Evolutionary conservation across 805 yeast species (phyloP), one percentile per base, ranked within the genome.

Genomic region (Saturnispora galanensis): DNA sequence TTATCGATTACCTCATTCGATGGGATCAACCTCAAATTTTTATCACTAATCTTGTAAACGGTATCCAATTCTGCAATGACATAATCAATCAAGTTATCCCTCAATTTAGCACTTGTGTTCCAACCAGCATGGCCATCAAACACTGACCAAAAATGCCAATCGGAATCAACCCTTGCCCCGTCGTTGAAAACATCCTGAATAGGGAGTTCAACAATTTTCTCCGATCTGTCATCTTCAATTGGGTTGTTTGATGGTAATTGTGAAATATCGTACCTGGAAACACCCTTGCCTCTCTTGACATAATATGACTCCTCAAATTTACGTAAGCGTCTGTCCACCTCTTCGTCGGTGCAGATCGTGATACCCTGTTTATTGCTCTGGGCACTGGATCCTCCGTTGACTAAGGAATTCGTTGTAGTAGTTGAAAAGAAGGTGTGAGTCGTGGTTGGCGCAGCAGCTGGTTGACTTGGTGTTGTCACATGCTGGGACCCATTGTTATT

Each of bases 101-200:
- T 73, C 49, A 93, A 71, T 59, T 81, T 85, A n/a, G 84, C 75
- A 46, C 90, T 79, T 1, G 98, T 93, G 51, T 85, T 84, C 79
- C 95, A 88, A 17, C 98, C 98, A 3, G 95, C 88, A 63, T 93
- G 98, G 10, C 98, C 98, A 63, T 93, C 98, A 59, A 82, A 90
- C 0, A 93, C 77, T 5, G 97, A 96, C 76, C 95, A 93, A 58
- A 93, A 87, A 74, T 84, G 83, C 84, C 96, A 82, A 61, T 90
- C 96, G 1, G 73, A 58, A 18, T 64, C 64, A n/a, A 67, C 63
- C 17, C 56, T 52, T 54, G 66, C 55, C 62, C 72, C 69, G 51
- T 73, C 60, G 43, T 76, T 69, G 48, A 76, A 77, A 41, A 56
- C 52, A 47, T 80, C 85, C 54, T 76, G 78, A n/a, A 83, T 67